A percentile compares a stretch with the other conserved stretches of the same genome.
phyloP scores from a whole-genome alignment of 2,329 filamentous ascomycete species.

The Elsinoe ampelina region DNA sequence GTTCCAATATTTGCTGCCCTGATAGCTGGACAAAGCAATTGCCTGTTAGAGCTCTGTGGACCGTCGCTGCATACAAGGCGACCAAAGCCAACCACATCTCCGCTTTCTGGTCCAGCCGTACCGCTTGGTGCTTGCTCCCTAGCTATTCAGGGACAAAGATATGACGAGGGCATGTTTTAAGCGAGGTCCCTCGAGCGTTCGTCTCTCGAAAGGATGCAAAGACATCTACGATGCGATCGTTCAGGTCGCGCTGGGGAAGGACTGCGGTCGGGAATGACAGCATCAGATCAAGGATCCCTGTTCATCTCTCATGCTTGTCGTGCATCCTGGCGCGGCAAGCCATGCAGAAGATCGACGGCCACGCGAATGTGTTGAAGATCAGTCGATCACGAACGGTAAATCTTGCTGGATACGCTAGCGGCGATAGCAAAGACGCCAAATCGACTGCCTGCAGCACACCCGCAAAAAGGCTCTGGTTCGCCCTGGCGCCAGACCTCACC shows the following conservation, averaged over 20 bases:
- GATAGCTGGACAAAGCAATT: neutral
- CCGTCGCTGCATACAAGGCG: neutral
- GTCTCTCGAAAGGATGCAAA: neutral
- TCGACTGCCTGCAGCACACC: conserved; percentile 3
- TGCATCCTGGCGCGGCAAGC: conserved; percentile 11
- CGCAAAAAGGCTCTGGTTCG: neutral
- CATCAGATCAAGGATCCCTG: conserved; percentile 11
- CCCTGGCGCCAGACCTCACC: conserved; percentile 1
- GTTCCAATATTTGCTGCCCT: neutral
- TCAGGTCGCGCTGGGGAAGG: neutral
- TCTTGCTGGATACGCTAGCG: conserved; percentile 12
- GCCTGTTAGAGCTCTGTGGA: neutral
- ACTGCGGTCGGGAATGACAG: conserved; percentile 9
- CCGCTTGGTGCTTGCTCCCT: neutral
- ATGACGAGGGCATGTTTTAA: conserved; percentile 4
- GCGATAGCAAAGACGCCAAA: conserved; percentile 10
- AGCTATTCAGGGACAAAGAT: neutral
- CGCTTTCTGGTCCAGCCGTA: neutral
- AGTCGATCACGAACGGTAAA: conserved; percentile 14
- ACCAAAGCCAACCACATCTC: neutral
- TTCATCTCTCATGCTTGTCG: conserved; percentile 11
- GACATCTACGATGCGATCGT: conserved; percentile 10
- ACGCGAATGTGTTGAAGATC: conserved; percentile 12
- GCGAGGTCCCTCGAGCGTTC: conserved; percentile 2
- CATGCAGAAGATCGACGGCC: conserved; percentile 11